Evolutionary conservation across 177 flowering plant species (phyloP), one percentile per base, ranked within the genome.

Genomic region (Vitis hybrid): DNA sequence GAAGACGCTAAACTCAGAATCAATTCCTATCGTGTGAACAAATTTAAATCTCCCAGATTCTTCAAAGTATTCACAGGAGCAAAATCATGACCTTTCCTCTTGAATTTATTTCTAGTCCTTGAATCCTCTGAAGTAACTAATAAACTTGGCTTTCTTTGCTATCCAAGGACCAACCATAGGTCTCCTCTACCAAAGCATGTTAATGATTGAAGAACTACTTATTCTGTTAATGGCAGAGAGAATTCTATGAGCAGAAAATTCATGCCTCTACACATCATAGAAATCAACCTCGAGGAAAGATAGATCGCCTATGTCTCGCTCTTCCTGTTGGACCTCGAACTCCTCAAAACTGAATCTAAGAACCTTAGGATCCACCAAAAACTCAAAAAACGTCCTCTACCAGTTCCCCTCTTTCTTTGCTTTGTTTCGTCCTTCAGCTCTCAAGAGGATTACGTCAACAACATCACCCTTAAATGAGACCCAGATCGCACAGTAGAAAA

Each of bases 111-210:
- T 19, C 19, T 78, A 55, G 79, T 72, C 58, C 56, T 74, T 13
- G 78, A 71, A 70, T 86, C 85, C 65, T 83, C 88, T 66, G 83
- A 79, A 52, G 84, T 79, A 69, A 91, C 97, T 56, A 89, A 62
- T 40, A 54, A 62, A 19, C 83, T 85, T 82, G 30, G 90, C 98
- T 80, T 69, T 91, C 76, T 79, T 75, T 14, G 77, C 77, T 58
- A 91, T 80, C 87, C 91, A 86, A 68, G 95, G 86, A 52, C 90
- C 98, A 67, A 90, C 87, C n/a, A 78, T 79, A 68, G 82, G 67
- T 75, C 83, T 83, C 30, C 84, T 91, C 75, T 87, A 95, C 95
- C 98, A 92, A 77, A 83, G 58, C 83, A 96, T 73, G 74, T 82
- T 81, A 70, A 94, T 74, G 52, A 83, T 73, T 67, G 93, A 82